Percentiles rank a stretch among this genome's conserved stretches.
These are phyloP conservation scores for Ascocoryne sarcoides DNA, from an alignment of 2,329 filamentous ascomycete genomes.

Conservation along the genomic window DNA sequence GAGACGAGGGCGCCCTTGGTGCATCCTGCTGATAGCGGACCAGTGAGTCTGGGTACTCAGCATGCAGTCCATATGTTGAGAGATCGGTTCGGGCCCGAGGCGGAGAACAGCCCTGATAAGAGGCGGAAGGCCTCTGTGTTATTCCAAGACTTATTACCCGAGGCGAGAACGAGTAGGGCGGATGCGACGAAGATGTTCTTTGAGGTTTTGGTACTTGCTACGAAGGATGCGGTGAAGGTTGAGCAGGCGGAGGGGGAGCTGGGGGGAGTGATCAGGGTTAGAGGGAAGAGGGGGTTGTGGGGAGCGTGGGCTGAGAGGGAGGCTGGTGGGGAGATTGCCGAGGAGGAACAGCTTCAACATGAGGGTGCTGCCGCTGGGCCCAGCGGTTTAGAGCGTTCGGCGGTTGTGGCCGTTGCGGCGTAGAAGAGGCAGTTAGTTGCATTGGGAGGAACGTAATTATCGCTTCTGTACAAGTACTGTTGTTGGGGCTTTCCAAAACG, in stretches of 20 bases:
- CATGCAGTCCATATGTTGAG: slow-evolving; percentile 92
- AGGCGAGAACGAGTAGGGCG: slow-evolving; percentile 68
- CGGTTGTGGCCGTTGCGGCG: slow-evolving; percentile 18
- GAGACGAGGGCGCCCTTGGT: slow-evolving; percentile 68
- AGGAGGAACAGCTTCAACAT: slow-evolving; percentile 20
- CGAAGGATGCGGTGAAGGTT: slow-evolving; percentile 96
- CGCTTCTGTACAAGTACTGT: neutral
- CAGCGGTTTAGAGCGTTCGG: slow-evolving; percentile 12
- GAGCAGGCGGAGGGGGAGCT: slow-evolving; percentile 69
- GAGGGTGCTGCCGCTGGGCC: slow-evolving; percentile 9
- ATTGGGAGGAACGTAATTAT: neutral
- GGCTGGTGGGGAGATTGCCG: slow-evolving; percentile 51
- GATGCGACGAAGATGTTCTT: slow-evolving; percentile 99
- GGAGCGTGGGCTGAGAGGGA: slow-evolving; percentile 86
- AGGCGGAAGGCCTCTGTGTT: slow-evolving; percentile 69
- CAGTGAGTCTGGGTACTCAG: slow-evolving; percentile 84
- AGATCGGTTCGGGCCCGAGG: slow-evolving; percentile 72
- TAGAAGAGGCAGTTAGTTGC: slow-evolving; percentile 3
- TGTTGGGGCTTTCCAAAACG: too few species aligned
- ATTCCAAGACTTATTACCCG: slow-evolving; percentile 87
- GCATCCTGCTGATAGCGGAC: slow-evolving; percentile 75
- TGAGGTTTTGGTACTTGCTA: slow-evolving; percentile 88
- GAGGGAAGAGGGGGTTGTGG: slow-evolving; percentile 94
- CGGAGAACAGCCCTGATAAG: slow-evolving; percentile 58
- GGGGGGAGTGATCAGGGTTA: slow-evolving; percentile 72